Conservation (phyloP, 2,329 filamentous ascomycete species). For the Hymenoscyphus scutula region DNA sequence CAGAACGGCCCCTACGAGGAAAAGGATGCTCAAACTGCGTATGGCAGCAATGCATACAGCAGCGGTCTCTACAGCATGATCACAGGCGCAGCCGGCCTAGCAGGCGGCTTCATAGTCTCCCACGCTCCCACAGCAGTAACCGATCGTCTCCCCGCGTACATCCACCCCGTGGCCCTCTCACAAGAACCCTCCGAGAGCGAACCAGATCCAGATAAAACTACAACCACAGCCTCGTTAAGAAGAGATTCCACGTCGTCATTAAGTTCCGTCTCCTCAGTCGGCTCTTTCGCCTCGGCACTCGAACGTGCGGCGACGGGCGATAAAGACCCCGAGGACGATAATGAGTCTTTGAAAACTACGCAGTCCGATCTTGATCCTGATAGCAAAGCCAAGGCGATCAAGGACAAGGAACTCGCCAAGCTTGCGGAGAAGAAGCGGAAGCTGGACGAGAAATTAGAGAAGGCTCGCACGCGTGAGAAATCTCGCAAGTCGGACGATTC, state of each 20-base stretch:
- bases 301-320: slow-evolving; percentile 27
- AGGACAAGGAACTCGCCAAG: slow-evolving; percentile 65
- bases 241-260: slow-evolving; percentile 31
- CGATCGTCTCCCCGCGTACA: slow-evolving; percentile 33
- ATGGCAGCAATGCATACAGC: slow-evolving; percentile 1
- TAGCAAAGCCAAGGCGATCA: slow-evolving; percentile 37
- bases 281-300: slow-evolving; percentile 49
- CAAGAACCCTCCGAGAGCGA: background rate
- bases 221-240: slow-evolving; percentile 6
- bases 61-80: slow-evolving; percentile 54
- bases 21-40: background rate
- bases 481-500: slow-evolving; percentile 46
- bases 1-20: background rate
- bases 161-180: slow-evolving; percentile 33
- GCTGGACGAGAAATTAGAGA: slow-evolving; percentile 61
- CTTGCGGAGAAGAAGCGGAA: slow-evolving; percentile 59
- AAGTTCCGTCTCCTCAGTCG: slow-evolving; percentile 46
- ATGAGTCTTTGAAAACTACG: slow-evolving; percentile 38
- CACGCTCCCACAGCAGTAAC: slow-evolving; percentile 31
- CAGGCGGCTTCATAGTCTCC: slow-evolving; percentile 46
- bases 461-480: slow-evolving; percentile 49
- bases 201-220: background rate
- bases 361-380: slow-evolving; percentile 38
- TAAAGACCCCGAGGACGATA: slow-evolving; percentile 22
- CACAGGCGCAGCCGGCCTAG: slow-evolving; percentile 50